A percentile compares a stretch with the other conserved stretches of the same genome.
phyloP scores from a whole-genome alignment of 140 eudicot genomes.

The Senecio squalidus region DNA sequence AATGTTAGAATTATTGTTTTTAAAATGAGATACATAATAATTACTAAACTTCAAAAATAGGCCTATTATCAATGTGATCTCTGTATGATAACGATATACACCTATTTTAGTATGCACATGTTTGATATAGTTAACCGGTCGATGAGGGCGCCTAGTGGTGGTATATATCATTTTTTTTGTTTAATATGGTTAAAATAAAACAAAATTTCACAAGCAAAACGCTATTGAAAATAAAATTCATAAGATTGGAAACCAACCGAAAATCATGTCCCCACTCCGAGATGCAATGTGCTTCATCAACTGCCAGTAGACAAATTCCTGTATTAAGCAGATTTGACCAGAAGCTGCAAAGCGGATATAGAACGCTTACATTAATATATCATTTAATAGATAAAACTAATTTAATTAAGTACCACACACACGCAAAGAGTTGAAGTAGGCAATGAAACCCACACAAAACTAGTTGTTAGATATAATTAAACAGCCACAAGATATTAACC shows the following conservation, averaged over 20 bases:
- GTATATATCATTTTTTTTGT: too few species aligned
- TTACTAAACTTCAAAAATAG: too few species aligned
- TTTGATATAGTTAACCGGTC: neutral
- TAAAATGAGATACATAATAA: too few species aligned
- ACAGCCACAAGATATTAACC: neutral
- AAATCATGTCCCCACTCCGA: constrained; percentile 98
- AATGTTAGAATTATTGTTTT: neutral
- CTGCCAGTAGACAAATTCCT: constrained; percentile 86
- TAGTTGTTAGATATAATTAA: neutral
- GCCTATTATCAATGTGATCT: neutral
- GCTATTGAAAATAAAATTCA: constrained; percentile 7
- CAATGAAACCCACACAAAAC: neutral
- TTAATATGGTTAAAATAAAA: too few species aligned
- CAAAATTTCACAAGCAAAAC: constrained; percentile 1
- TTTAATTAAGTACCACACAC: constrained; percentile 2
- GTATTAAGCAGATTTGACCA: constrained; percentile 60
- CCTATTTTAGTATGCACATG: neutral
- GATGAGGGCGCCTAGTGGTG: too few species aligned
- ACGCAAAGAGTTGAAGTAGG: neutral
- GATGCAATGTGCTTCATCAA: constrained; percentile 98
- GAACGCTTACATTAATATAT: constrained; percentile 4
- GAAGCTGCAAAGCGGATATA: constrained; percentile 49
- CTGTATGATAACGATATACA: neutral
- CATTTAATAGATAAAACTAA: neutral
- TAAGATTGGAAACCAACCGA: constrained; percentile 42